Percentiles rank a stretch among this genome's conserved stretches.
These are phyloP conservation scores for Scutellaria galericulata DNA, from an alignment of 257 asterid species.

Conservation along the genomic window DNA sequence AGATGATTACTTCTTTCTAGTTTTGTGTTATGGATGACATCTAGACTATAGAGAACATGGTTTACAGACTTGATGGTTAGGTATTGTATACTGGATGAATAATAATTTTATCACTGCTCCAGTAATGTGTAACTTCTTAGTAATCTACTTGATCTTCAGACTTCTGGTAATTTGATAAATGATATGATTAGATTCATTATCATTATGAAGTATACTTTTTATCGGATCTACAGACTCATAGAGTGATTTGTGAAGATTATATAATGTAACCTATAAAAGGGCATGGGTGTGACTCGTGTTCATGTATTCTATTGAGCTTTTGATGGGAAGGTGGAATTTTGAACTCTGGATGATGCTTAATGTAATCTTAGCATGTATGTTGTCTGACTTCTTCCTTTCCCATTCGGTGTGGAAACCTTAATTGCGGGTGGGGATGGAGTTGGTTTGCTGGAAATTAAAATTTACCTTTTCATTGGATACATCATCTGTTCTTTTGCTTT, in stretches of 20 bases:
- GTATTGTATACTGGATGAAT: neutral
- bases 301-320: neutral
- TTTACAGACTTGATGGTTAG: neutral
- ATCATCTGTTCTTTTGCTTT: conserved; percentile 3
- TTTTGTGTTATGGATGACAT: conserved; percentile 15
- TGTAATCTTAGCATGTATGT: neutral
- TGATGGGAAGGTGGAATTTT: neutral
- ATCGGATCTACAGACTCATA: neutral
- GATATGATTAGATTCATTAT: conserved; percentile 3
- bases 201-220: neutral
- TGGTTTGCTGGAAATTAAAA: conserved; percentile 4
- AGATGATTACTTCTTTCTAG: neutral
- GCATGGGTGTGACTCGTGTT: neutral
- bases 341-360: neutral
- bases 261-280: neutral
- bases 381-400: conserved; percentile 3
- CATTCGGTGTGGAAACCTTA: conserved; percentile 13
- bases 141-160: neutral
- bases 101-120: conserved; percentile 1
- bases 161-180: neutral
- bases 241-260: neutral
- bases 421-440: neutral
- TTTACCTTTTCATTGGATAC: neutral
- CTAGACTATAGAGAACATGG: neutral
- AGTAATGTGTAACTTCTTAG: neutral